Evolutionary conservation across 169 alveolate species (phyloP).

Genomic region (Cardiosporidium cionae): DNA sequence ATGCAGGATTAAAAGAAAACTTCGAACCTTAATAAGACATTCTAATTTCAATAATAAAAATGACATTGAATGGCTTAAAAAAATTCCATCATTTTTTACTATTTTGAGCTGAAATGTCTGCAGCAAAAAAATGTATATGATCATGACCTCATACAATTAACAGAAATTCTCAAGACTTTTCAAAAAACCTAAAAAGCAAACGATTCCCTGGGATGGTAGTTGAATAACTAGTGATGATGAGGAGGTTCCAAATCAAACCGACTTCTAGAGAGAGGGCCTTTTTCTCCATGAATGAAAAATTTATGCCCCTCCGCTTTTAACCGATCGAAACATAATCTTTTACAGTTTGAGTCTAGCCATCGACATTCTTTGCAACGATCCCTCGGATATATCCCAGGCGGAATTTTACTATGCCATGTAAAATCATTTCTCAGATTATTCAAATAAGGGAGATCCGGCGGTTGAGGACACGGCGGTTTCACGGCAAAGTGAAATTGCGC

Average conservation of each 20-base stretch:
- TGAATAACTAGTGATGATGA: constrained; percentile 60
- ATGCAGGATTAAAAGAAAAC: too few species aligned
- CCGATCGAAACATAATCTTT: constrained; percentile 59
- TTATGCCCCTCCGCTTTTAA: constrained; percentile 62
- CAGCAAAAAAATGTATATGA: too few species aligned
- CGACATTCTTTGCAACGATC: constrained; percentile 72
- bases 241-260: constrained; percentile 56
- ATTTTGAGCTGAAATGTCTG: too few species aligned
- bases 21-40: too few species aligned
- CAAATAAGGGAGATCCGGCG: constrained; percentile 35
- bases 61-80: too few species aligned
- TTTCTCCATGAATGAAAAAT: constrained; percentile 49
- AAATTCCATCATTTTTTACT: too few species aligned
- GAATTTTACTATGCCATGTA: constrained; percentile 67
- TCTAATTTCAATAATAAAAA: too few species aligned
- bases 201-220: too few species aligned
- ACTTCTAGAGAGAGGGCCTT: constrained; percentile 58
- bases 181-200: too few species aligned
- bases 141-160: too few species aligned
- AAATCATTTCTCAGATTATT: constrained; percentile 61
- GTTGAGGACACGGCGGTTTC: constrained; percentile 46
- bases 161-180: too few species aligned
- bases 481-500: constrained; percentile 43
- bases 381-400: constrained; percentile 59
- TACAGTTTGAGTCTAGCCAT: constrained; percentile 68